These are phyloP conservation scores for Picochlorum sp. DNA, from an alignment of 139 green algal genomes.

Conservation along the genomic window DNA sequence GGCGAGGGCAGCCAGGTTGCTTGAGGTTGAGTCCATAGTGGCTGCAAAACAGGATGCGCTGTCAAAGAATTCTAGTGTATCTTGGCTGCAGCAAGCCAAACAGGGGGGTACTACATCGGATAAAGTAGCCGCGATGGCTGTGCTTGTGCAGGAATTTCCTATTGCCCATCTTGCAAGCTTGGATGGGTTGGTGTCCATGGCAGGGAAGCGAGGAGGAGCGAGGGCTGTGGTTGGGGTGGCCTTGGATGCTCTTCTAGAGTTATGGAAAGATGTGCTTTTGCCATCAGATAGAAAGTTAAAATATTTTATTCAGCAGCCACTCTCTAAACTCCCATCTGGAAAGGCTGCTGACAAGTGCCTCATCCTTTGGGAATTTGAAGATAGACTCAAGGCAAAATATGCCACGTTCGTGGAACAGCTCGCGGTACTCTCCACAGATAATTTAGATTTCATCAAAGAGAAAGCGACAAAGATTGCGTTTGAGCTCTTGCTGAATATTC, in stretches of 20 bases:
- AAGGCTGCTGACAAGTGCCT: constrained; percentile 52
- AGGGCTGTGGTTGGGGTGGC: constrained; percentile 33
- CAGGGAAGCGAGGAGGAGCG: constrained; percentile 48
- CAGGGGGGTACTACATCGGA: constrained; percentile 59
- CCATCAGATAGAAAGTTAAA: constrained; percentile 74
- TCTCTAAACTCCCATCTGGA: constrained; percentile 29
- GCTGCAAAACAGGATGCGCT: constrained; percentile 45
- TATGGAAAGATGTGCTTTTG: constrained; percentile 73
- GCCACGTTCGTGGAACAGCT: constrained; percentile 53
- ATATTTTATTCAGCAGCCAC: constrained; percentile 45
- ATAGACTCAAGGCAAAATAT: constrained; percentile 74
- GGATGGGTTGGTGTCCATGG: constrained; percentile 66
- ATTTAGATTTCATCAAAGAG: constrained; percentile 78
- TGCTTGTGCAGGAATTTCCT: constrained; percentile 71
- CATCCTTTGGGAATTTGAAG: constrained; percentile 76
- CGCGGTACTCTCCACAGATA: constrained; percentile 63
- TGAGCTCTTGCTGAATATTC: constrained; percentile 39
- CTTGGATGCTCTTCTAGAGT: constrained; percentile 67
- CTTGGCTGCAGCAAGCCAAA: constrained; percentile 71
- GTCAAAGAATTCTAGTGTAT: constrained; percentile 36
- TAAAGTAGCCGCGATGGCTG: constrained; percentile 75
- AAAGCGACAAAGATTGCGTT: constrained; percentile 46
- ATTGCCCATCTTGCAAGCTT: constrained; percentile 62
- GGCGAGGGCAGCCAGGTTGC: not conserved
- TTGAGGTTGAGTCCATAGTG: constrained; percentile 3